Evolutionary conservation across 495 filamentous ascomycete genomes (phyloP).

Genomic region (Hypoxylon fragiforme): DNA sequence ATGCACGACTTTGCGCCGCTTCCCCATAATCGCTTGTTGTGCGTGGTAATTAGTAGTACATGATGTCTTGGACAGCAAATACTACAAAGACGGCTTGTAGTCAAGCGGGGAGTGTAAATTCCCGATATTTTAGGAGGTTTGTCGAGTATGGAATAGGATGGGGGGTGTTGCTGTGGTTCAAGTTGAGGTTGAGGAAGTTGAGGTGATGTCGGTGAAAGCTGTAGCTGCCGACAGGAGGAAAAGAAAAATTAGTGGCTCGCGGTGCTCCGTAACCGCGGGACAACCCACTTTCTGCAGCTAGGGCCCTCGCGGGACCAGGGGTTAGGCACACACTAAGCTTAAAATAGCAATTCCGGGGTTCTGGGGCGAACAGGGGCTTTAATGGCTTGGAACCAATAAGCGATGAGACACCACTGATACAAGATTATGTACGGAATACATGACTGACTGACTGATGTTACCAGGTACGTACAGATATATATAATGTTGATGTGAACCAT

Average conservation of each 20-base stretch:
- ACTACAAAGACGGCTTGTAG: background rate
- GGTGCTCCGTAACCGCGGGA: slow-evolving; percentile 24
- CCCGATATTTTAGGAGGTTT: no score
- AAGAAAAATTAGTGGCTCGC: slow-evolving; percentile 31
- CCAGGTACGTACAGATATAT: background rate
- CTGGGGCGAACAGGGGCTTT: slow-evolving; percentile 6
- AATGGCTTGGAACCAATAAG: slow-evolving; percentile 8
- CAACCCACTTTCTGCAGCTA: slow-evolving; percentile 31
- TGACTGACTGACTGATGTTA: no score
- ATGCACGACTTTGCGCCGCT: slow-evolving; percentile 40
- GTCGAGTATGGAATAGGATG: no score
- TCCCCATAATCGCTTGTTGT: slow-evolving; percentile 37
- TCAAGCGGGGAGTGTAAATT: background rate
- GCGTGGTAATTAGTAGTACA: slow-evolving; percentile 23
- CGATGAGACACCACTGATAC: background rate
- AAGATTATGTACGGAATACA: no score
- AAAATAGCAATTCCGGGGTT: slow-evolving; percentile 28
- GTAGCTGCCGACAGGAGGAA: slow-evolving; percentile 5
- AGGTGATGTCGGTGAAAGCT: slow-evolving; percentile 22
- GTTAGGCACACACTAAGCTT: slow-evolving; percentile 9
- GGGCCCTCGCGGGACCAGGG: slow-evolving; percentile 21
- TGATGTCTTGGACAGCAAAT: slow-evolving; percentile 9
- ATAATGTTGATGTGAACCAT: no score
- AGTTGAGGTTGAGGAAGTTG: slow-evolving; percentile 2
- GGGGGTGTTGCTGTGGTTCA: no score